Evolutionary conservation across 2,329 filamentous ascomycete species (phyloP), one percentile per base, ranked within the genome.

Genomic region (Corynespora cassiicola): DNA sequence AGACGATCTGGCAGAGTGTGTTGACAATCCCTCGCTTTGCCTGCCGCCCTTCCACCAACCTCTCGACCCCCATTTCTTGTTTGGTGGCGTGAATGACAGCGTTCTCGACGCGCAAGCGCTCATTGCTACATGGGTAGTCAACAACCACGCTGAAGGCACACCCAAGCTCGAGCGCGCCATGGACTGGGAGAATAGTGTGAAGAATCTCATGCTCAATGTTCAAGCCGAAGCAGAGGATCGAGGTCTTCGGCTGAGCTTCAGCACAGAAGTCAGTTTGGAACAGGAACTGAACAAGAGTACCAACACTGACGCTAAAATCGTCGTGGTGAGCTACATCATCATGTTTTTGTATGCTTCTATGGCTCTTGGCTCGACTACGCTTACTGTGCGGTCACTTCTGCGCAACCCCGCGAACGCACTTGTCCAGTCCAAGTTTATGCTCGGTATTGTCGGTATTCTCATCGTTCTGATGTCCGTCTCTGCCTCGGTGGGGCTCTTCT

Each of bases 331-430:
- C 76, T 99, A 99, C 71, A 79, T 97, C 49, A 89, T 96, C 74
- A 99, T 99, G 94, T 99, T 99, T 70, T 73, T 99, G 47, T 99
- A 99, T 63, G 94, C 91, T 4, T 97, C 92, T 5, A 73, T 99
- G 36, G 91, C 94, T 1, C 77, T 99, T 0, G 94, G 94, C 1
- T 96, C 91, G 1, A 94, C 88, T 0, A 90, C 87, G 5, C 75
- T 95, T 39, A 88, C 86, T 1, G 73, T 91, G 41, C 82, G 80
- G 53, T 87, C 92, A 40, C 73, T 97, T 29, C 71, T 96, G 31
- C 82, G 81, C 35, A 95, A 95, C 60, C 91, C 92, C 2, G 81
- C 88, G 9, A 86, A 89, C 34, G 85, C 89, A 2, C 74, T 99
- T 3, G 92, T 99, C 1, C 90, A 97, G 69, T 96, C 91, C 56